These are phyloP conservation scores for Xylariaceae sp. DNA, from an alignment of 2,329 filamentous ascomycete species.

Conservation along the genomic window DNA sequence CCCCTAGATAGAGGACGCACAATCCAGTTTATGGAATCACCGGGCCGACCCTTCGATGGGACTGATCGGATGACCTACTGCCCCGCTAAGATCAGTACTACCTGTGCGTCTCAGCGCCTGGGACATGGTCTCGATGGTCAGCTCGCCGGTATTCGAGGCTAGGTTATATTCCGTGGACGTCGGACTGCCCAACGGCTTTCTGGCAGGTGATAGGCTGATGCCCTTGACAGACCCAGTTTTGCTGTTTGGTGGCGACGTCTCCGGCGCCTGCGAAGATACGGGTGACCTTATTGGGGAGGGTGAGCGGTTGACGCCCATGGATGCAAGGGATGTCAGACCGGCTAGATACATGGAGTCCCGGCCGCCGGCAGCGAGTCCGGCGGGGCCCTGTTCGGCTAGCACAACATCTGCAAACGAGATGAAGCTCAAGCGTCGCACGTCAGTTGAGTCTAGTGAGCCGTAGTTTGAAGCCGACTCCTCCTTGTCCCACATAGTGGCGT, in stretches of 20 bases:
- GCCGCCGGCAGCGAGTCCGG: conserved; percentile 47
- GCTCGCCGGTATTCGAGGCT: conserved; percentile 52
- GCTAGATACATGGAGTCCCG: conserved; percentile 68
- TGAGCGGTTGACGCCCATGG: conserved; percentile 57
- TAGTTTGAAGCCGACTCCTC: conserved; percentile 70
- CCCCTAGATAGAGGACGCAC: not conserved
- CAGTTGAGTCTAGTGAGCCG: conserved; percentile 69
- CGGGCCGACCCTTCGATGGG: conserved; percentile 47
- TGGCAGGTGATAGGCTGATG: conserved; percentile 63
- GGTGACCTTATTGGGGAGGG: conserved; percentile 78
- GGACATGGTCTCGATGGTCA: conserved; percentile 90
- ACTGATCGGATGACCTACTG: conserved; percentile 55
- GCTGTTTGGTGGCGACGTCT: conserved; percentile 71
- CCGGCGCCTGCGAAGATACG: conserved; percentile 63
- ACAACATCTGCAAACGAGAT: conserved; percentile 97
- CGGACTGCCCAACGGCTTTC: conserved; percentile 61
- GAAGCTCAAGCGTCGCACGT: conserved; percentile 82
- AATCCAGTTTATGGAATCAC: conserved; percentile 13
- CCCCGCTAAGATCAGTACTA: conserved; percentile 67
- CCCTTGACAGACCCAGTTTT: conserved; percentile 71
- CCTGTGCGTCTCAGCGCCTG: conserved; percentile 82
- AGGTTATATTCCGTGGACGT: conserved; percentile 50
- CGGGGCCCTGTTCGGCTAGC: conserved; percentile 70
- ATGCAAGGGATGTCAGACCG: conserved; percentile 59
- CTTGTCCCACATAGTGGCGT: conserved; percentile 51